Percentiles rank a stretch among this genome's conserved stretches.
Conservation (phyloP, 257 asterid species). For the Solanum okadae region DNA sequence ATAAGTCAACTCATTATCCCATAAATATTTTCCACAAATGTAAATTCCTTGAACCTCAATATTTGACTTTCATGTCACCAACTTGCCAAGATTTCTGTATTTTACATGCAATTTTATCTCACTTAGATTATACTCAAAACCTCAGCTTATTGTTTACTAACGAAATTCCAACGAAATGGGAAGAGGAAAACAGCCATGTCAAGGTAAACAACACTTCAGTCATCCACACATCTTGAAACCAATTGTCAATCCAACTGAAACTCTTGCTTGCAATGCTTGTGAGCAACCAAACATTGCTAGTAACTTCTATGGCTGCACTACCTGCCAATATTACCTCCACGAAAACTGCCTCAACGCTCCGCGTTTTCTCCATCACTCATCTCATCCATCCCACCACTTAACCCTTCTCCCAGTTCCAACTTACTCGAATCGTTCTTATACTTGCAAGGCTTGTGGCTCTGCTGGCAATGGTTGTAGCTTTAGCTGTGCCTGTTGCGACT, state of each 20-base stretch:
- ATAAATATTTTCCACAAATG: neutral
- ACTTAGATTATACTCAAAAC: neutral
- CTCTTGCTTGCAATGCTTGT: slow-evolving; percentile 16
- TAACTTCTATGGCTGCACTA: slow-evolving; percentile 12
- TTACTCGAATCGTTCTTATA: neutral
- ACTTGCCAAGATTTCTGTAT: neutral
- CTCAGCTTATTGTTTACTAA: neutral
- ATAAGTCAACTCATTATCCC: neutral
- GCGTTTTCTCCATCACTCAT: slow-evolving; percentile 15
- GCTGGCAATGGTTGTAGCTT: slow-evolving; percentile 9
- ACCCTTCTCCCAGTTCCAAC: slow-evolving; percentile 26
- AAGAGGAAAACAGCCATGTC: neutral
- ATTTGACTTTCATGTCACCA: neutral
- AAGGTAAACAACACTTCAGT: slow-evolving; percentile 27
- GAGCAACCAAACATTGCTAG: neutral
- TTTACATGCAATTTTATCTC: neutral
- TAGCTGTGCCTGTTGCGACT: slow-evolving; percentile 20
- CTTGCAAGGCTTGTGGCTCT: slow-evolving; percentile 17
- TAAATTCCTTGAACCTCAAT: neutral
- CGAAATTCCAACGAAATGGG: neutral
- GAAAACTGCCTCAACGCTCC: slow-evolving; percentile 18
- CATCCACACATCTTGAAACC: slow-evolving; percentile 36
- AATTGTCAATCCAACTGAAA: slow-evolving; percentile 1
- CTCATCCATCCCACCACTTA: slow-evolving; percentile 20
- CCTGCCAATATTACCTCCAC: slow-evolving; percentile 21